A percentile compares a stretch with the other conserved stretches of the same genome.
phyloP scores from a whole-genome alignment of 345 rosid species.

The Aethionema arabicum region DNA sequence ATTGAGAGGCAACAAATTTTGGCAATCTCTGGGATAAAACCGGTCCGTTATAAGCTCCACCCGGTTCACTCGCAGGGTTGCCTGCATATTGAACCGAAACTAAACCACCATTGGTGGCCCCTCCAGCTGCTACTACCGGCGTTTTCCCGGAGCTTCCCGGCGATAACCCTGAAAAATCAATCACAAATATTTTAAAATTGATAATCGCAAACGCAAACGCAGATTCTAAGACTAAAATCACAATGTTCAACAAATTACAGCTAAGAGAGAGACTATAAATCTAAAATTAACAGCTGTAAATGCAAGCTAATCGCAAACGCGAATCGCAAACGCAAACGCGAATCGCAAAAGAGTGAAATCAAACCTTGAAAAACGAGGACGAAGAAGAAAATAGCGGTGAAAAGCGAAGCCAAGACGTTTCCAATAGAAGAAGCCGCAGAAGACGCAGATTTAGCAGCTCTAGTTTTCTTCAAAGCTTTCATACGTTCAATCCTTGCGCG shows the following conservation, averaged over 20 bases:
- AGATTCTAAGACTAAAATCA: not conserved
- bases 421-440: slow-evolving; percentile 48
- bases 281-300: not conserved
- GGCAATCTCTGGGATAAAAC: slow-evolving; percentile 34
- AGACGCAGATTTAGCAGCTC: slow-evolving; percentile 57
- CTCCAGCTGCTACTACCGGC: slow-evolving; percentile 46
- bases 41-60: slow-evolving; percentile 39
- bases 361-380: slow-evolving; percentile 69
- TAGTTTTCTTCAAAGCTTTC: slow-evolving; percentile 83
- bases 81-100: slow-evolving; percentile 55
- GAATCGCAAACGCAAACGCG: slow-evolving; percentile 23
- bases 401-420: slow-evolving; percentile 54
- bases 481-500: slow-evolving; percentile 79
- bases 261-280: not conserved
- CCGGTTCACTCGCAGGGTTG: slow-evolving; percentile 44
- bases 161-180: slow-evolving; percentile 56
- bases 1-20: slow-evolving; percentile 39
- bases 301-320: too few relatives aligned
- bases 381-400: slow-evolving; percentile 60
- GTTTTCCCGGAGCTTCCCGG: slow-evolving; percentile 51
- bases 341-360: not conserved
- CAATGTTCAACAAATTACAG: not conserved
- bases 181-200: not conserved
- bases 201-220: too few relatives aligned
- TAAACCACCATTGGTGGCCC: slow-evolving; percentile 43